A percentile compares a stretch with the other conserved stretches of the same genome.
These are phyloP conservation scores for Brassica cretica DNA, from an alignment of 345 rosid species.

Conservation along the genomic window DNA sequence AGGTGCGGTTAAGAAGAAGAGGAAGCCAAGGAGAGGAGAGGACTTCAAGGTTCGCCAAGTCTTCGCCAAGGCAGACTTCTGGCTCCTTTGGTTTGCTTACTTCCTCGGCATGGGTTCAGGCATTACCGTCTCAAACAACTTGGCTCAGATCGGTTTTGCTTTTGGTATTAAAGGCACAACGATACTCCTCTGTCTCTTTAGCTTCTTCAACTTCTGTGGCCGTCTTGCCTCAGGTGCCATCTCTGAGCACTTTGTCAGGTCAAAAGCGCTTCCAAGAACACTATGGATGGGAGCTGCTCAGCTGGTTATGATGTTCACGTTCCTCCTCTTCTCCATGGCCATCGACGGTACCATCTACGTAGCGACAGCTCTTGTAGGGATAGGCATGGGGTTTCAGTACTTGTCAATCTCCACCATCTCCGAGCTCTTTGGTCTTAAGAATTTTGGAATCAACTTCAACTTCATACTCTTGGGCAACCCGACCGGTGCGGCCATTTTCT, in stretches of 20 bases:
- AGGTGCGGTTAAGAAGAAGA: constrained; percentile 79
- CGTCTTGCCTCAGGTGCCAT: constrained; percentile 84
- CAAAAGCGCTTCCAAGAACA: constrained; percentile 72
- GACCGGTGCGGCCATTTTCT: constrained; percentile 84
- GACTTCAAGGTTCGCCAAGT: constrained; percentile 80
- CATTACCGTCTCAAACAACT: constrained; percentile 81
- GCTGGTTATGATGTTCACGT: constrained; percentile 55
- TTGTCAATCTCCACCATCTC: constrained; percentile 76
- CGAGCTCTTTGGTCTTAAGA: constrained; percentile 85
- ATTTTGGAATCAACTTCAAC: constrained; percentile 85
- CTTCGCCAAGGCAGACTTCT: constrained; percentile 86
- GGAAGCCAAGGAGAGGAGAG: constrained; percentile 80
- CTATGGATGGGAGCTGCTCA: constrained; percentile 70
- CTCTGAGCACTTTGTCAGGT: constrained; percentile 85
- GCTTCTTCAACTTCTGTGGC: constrained; percentile 86
- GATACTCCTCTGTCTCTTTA: constrained; percentile 62
- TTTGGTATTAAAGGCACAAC: constrained; percentile 78
- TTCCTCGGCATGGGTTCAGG: constrained; percentile 96
- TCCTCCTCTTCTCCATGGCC: constrained; percentile 62
- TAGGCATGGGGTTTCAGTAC: constrained; percentile 73
- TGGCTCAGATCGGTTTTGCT: constrained; percentile 88
- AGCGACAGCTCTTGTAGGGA: constrained; percentile 69
- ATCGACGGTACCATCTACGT: constrained; percentile 55
- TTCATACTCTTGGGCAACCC: constrained; percentile 84
- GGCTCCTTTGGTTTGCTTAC: constrained; percentile 90